Evolutionary conservation across 208 protist genomes (phyloP).

Genomic region (Crithidia sp.): DNA sequence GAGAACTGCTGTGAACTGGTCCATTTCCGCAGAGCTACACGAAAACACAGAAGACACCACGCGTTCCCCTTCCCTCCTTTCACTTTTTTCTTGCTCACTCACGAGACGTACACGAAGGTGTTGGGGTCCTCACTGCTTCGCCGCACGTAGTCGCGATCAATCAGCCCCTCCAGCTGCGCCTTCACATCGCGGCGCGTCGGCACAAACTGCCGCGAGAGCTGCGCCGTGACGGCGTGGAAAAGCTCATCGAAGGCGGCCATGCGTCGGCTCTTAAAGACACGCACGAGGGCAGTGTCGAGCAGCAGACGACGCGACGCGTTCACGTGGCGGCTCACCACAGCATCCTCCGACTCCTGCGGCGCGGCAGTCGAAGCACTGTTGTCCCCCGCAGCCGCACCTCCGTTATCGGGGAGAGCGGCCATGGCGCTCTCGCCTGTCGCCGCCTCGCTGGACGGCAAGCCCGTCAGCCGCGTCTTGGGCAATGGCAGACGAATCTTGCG

Average conservation of each 20-base stretch:
- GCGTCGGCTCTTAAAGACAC: constrained; percentile 74
- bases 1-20: no score
- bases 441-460: constrained; percentile 18
- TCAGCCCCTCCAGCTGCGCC: constrained; percentile 64
- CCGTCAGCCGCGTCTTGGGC: constrained; percentile 27
- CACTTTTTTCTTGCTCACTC: not conserved
- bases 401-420: no score
- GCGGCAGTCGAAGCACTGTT: not conserved
- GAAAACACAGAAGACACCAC: no score
- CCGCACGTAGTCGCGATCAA: constrained; percentile 68
- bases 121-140: constrained; percentile 43
- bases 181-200: constrained; percentile 61
- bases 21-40: no score
- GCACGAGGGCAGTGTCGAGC: constrained; percentile 69
- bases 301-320: constrained; percentile 46
- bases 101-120: constrained; percentile 71
- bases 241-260: constrained; percentile 58
- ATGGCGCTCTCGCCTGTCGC: not conserved
- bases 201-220: constrained; percentile 61
- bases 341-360: constrained; percentile 20
- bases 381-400: not conserved
- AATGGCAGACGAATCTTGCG: constrained; percentile 60
- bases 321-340: constrained; percentile 25
- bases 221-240: constrained; percentile 45
- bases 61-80: not conserved